Conservation (phyloP, 805 yeast genomes). For the Hanseniaspora hatyaiensis region DNA sequence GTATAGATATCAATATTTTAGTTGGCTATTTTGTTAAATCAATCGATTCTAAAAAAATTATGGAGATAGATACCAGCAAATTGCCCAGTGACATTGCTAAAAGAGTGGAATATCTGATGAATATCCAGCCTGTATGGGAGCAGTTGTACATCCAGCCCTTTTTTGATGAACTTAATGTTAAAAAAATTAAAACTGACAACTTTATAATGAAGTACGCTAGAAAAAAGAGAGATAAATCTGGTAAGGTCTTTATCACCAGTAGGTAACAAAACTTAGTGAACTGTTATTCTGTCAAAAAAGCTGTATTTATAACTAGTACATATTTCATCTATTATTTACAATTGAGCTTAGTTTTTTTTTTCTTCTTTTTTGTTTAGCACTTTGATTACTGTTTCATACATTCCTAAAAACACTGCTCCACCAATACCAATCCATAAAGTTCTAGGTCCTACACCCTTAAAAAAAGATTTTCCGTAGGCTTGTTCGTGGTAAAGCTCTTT, state of each 20-base stretch:
- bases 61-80: constrained; percentile 39
- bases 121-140: constrained; percentile 47
- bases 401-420: constrained; percentile 93
- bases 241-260: constrained; percentile 28
- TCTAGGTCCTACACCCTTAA: constrained; percentile 85
- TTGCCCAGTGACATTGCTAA: constrained; percentile 40
- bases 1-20: constrained; percentile 44
- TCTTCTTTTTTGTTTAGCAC: constrained; percentile 18
- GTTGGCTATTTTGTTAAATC: constrained; percentile 47
- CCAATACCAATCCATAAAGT: constrained; percentile 98
- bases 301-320: not conserved
- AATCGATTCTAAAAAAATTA: constrained; percentile 32
- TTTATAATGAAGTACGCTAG: constrained; percentile 54
- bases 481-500: constrained; percentile 51
- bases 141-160: constrained; percentile 54
- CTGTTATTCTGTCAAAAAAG: no score
- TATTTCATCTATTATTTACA: no score
- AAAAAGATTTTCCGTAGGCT: constrained; percentile 53
- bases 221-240: constrained; percentile 38
- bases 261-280: not conserved
- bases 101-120: constrained; percentile 44
- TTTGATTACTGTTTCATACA: constrained; percentile 61
- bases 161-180: constrained; percentile 45
- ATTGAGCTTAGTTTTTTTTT: not conserved
- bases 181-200: constrained; percentile 43